Base-by-base conservation (phyloP, 2,329 filamentous ascomycete species). In the Claviceps purpurea region DNA sequence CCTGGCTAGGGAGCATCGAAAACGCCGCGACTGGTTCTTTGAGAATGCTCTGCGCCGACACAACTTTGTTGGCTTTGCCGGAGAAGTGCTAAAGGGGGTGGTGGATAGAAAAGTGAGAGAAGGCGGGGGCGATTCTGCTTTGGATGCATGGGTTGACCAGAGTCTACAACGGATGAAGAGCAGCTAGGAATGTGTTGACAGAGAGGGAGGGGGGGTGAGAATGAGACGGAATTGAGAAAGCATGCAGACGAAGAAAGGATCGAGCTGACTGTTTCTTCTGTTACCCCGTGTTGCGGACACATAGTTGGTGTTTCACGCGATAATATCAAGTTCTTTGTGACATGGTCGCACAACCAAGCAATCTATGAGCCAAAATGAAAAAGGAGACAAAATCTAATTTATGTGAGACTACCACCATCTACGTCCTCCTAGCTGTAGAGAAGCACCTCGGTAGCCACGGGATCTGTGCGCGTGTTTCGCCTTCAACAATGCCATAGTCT, bases 11-110 rank as follows among this genome's bases (percentile, higher is more conserved):
- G 90, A 97, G 75, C 81, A 91, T 71, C 76, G 79, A 63, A 95
- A 95, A 79, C 77, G 93, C 50, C 76, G 76, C 53, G 86, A 84
- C 57, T 98, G 93, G 93, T 78, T 82, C 64, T 96, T 93, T 76
- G 93, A 98, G 76, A 98, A 98, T 69, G 86, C 89, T 11, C 73
- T 98, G 62, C 73, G 93, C 55, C 75, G 87, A 60, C 91, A 95
- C 68, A 98, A 98, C 69, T 98, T 98, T 72, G 87, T 98, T 0
- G 91, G 89, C 0, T 96, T 98, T 62, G 86, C 91, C 3, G 89
- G 88, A 13, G 89, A 96, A 72, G 75, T 96, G 55, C 72, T 95
- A 60, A 94, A 93, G 73, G 86, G 82, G 1, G 91, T 96, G 4
- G 85, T 89, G n/a, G 75, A 70, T 57, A 67, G 72, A 55, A 95